Base-by-base conservation (phyloP, 306 rosid species). In the Gastrolobium villosum region DNA sequence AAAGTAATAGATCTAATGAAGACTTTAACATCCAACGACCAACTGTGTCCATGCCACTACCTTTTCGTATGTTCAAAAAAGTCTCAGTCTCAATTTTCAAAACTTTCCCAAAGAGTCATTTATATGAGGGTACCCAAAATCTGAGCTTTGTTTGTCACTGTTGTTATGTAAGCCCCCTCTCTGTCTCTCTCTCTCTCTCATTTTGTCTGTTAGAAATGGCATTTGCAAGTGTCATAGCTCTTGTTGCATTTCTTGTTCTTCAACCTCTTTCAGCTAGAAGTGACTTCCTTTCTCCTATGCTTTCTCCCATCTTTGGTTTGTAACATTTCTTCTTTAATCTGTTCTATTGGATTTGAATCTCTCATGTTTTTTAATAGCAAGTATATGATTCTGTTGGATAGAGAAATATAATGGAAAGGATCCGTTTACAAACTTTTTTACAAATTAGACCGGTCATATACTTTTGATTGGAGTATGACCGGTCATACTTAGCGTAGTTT, bases 281-380 rank as follows among this genome's bases (percentile, higher is more conserved):
- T 67, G 81, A 84, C 55, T 20, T 88, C 26, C 83, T 92, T 40
- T 39, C 96, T 60, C 94, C 96, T 48, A 60, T 87, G 48, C 75
- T 89, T 62, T 76, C 97, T 6, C 97, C 97, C 26, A 39, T 90
- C 74, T 65, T 79, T 36, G 97, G 98, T 92, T 78, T 63, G 89
- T 78, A 11, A 63, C 53, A 5, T 76, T 37, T 50, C 59, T 62
- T 67, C 48, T 60, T 26, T 54, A 2, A 30, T 75, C 63, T 70
- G 4, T 61, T 79, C 75, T 56, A 4, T 62, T 49, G 36, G 5
- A 26, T 65, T 66, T 66, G 54, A 2, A 20, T 65, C 53, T 48
- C 5, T 26, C 34, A 20, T 40, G 15, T 48, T 45, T n/a, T 45
- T 45, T 2, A 45, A 45, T 15, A 8, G 26, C 70, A 64, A 64